phyloP scores from a whole-genome alignment of 169 alveolate species.

The Plasmodium adleri region DNA sequence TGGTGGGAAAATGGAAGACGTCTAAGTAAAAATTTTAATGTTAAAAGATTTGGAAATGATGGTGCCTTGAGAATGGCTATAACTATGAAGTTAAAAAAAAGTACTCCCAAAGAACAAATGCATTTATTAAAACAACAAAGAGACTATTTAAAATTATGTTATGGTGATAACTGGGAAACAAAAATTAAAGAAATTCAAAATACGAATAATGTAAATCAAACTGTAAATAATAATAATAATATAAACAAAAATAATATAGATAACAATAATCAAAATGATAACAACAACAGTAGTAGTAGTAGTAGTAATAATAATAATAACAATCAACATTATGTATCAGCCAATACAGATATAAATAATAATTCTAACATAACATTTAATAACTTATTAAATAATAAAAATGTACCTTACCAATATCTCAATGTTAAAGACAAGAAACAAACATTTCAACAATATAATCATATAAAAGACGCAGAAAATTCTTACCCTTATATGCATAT shows the following conservation, averaged over 20 bases:
- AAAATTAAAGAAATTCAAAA: not conserved
- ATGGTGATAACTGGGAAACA: constrained; percentile 36
- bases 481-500: not conserved
- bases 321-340: not conserved
- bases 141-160: constrained; percentile 74
- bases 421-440: no score
- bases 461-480: no score
- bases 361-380: not conserved
- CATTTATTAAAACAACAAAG: constrained; percentile 85
- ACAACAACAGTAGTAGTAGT: not conserved
- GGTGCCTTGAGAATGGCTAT: constrained; percentile 88
- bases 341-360: not conserved
- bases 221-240: not conserved
- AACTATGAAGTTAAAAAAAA: constrained; percentile 83
- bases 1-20: constrained; percentile 90
- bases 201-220: no score
- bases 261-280: not conserved
- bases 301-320: not conserved
- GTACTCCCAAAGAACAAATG: constrained; percentile 82
- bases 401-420: not conserved
- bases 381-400: not conserved
- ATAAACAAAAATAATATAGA: not conserved
- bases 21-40: constrained; percentile 85
- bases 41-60: constrained; percentile 84
- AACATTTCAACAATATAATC: no score